A percentile compares a stretch with the other conserved stretches of the same genome.
Evolutionary conservation across 257 asterid species (phyloP).

Genomic region (Fraxinus anomala): DNA sequence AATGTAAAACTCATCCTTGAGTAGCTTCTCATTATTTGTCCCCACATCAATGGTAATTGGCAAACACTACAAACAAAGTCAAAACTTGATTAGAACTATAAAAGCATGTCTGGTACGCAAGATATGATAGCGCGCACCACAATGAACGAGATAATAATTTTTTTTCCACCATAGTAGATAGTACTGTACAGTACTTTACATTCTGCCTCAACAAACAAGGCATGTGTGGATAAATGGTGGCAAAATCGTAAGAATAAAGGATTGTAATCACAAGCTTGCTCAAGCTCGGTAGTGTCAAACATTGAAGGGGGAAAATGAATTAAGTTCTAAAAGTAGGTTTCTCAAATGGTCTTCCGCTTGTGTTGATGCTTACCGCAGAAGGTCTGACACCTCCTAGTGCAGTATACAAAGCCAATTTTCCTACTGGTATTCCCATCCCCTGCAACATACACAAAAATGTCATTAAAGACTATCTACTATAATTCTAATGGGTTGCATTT

Average conservation of each 20-base stretch:
- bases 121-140: neutral
- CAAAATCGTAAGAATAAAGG: constrained; percentile 1
- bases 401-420: constrained; percentile 80
- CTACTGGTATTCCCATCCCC: constrained; percentile 99
- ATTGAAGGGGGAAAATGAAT: neutral
- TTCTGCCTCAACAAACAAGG: neutral
- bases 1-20: constrained; percentile 85
- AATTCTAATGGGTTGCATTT: neutral
- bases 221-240: neutral
- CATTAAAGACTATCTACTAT: constrained; percentile 10
- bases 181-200: neutral
- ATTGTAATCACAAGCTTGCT: neutral
- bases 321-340: neutral
- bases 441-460: constrained; percentile 28
- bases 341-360: neutral
- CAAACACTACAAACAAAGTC: constrained; percentile 59
- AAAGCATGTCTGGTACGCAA: neutral
- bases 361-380: constrained; percentile 65
- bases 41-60: constrained; percentile 93
- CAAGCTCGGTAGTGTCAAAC: neutral
- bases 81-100: constrained; percentile 16
- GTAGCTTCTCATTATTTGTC: constrained; percentile 74
- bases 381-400: constrained; percentile 97
- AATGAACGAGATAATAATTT: neutral
- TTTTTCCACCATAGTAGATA: neutral